phyloP scores from a whole-genome alignment of 495 filamentous ascomycete genomes.

The Rostrohypoxylon terebratum region DNA sequence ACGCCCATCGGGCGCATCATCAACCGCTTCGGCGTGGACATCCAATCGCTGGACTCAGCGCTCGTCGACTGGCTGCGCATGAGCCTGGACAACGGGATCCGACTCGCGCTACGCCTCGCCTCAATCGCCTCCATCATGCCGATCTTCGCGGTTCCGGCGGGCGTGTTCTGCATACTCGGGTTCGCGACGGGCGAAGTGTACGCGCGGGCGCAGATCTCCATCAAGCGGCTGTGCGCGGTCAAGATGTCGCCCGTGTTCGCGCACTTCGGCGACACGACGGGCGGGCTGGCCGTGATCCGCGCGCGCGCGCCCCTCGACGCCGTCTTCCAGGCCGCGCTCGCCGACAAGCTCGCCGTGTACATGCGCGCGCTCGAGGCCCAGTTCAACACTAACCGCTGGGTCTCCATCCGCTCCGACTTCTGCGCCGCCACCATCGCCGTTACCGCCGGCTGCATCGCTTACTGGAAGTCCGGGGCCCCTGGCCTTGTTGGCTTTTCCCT shows the following conservation, averaged over 20 bases:
- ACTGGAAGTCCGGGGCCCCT: conserved; percentile 15
- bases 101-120: conserved; percentile 48
- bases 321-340: conserved; percentile 80
- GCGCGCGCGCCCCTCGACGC: conserved; percentile 79
- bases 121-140: conserved; percentile 82
- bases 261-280: conserved; percentile 80
- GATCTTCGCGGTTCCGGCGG: conserved; percentile 60
- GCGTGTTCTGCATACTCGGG: conserved; percentile 72
- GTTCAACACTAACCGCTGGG: conserved; percentile 76
- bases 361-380: conserved; percentile 31
- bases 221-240: conserved; percentile 57
- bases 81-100: conserved; percentile 70
- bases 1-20: conserved; percentile 88
- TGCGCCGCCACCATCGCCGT: conserved; percentile 32
- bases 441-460: conserved; percentile 16
- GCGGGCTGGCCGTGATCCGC: conserved; percentile 84
- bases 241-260: conserved; percentile 86
- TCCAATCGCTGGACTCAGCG: conserved; percentile 86
- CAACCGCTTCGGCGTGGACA: conserved; percentile 89
- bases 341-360: conserved; percentile 67
- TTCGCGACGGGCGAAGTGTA: conserved; percentile 79
- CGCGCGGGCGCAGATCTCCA: conserved; percentile 79
- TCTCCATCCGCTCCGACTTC: conserved; percentile 27
- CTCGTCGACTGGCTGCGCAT: conserved; percentile 64
- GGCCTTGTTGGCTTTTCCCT: conserved; percentile 35